Conservation (phyloP, 2,329 filamentous ascomycete genomes). For the Drechslerella dactyloides region DNA sequence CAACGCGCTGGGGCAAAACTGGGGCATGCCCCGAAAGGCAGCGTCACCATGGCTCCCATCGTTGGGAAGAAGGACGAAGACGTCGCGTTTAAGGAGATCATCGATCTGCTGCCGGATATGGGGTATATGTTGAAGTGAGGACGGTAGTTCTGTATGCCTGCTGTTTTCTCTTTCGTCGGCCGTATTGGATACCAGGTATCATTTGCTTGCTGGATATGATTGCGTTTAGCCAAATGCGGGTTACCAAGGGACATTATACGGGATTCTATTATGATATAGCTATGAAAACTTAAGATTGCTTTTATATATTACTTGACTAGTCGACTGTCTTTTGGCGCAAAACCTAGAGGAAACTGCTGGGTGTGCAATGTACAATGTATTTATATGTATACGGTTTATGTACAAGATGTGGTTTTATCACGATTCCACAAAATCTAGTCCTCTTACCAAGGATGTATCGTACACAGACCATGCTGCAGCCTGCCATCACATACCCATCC, state of each 20-base stretch:
- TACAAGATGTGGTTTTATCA: no score
- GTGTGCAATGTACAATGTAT: no score
- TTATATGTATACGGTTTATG: no score
- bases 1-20: conserved; percentile 11
- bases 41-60: conserved; percentile 43
- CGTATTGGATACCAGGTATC: conserved; percentile 29
- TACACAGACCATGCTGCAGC: not conserved
- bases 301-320: no score
- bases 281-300: no score
- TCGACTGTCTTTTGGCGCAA: no score
- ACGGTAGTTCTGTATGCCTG: not conserved
- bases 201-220: not conserved
- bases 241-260: not conserved
- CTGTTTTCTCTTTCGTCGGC: conserved; percentile 7
- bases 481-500: not conserved
- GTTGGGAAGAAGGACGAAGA: conserved; percentile 45
- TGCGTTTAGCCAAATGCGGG: conserved; percentile 1
- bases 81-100: conserved; percentile 31
- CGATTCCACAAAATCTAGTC: not conserved
- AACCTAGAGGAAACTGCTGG: no score
- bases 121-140: conserved; percentile 42
- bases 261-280: no score
- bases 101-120: conserved; percentile 42
- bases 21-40: conserved; percentile 20
- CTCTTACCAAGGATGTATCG: not conserved